Evolutionary conservation across 2,329 filamentous ascomycete species (phyloP), one percentile per base, ranked within the genome.

Genomic region (Aureobasidium uvarum): DNA sequence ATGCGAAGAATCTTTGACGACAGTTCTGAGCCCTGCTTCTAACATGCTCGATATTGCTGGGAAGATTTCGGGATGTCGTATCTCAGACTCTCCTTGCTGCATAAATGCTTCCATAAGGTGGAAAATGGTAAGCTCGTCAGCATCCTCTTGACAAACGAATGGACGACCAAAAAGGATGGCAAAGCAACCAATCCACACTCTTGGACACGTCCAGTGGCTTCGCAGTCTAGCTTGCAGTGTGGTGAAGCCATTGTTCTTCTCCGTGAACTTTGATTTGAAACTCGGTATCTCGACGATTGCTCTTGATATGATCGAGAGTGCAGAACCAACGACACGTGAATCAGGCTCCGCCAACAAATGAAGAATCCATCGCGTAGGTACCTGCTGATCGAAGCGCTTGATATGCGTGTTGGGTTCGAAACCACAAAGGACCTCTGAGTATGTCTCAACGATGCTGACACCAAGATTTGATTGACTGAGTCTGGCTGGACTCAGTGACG

Each of bases 261-360:
- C 84, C 16, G 88, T 83, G 70, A 99, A 97, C 72, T 96, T 96
- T 62, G 87, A 86, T 23, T 91, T 90, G 75, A 97, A 98, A 41
- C 94, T 94, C 72, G 96, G 92, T 0, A 88, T 83, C 20, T 65
- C 63, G n/a, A 94, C 86, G 6, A 99, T 81, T 3, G 97, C 83
- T 43, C 92, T 87, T 28, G 92, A 89, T 28, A 99, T 80, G 62
- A 99, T 94, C 72, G 90, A 93, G 70, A 87, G 85, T 16, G 91
- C 91, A 60, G 92, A 84, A 16, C 92, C 83, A 13, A 97, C 89
- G 25, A 96, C 88, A 69, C 92, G 89, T 6, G 90, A 84, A 66
- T 98, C 90, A 67, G 91, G 86, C 74, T 97, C 93, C 8, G 91
- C 91, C 59, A 98, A 83, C 16, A 99, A 84, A 76, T 97, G 96